These are phyloP conservation scores for Picea sitchensis DNA, from an alignment of 75 land plant genomes.

Conservation along the genomic window DNA sequence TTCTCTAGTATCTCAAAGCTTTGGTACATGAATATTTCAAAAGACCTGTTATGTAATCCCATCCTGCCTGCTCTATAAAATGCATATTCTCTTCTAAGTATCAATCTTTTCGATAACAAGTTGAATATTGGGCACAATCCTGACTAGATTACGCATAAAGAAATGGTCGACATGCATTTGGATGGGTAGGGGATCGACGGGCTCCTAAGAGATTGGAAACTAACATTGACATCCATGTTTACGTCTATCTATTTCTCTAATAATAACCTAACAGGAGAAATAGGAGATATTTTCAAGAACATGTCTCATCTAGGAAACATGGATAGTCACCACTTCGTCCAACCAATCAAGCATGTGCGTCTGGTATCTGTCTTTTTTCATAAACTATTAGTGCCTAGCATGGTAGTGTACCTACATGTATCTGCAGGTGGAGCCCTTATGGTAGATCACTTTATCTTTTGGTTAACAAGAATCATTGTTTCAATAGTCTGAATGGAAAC, in stretches of 20 bases:
- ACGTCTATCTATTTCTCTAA: slow-evolving; percentile 59
- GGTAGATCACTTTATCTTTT: too few species aligned
- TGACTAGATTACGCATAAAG: slow-evolving; percentile 39
- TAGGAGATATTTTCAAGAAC: slow-evolving; percentile 32
- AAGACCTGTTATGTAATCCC: too few species aligned
- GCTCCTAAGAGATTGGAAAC: slow-evolving; percentile 21
- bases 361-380: too few species aligned
- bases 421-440: too few species aligned
- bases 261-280: slow-evolving; percentile 48
- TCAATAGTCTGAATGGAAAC: too few species aligned
- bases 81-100: slow-evolving; percentile 37
- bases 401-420: too few species aligned
- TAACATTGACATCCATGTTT: slow-evolving; percentile 23
- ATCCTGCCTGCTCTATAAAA: slow-evolving; percentile 26
- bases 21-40: too few species aligned
- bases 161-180: slow-evolving; percentile 39
- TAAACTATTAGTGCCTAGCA: too few species aligned
- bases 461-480: too few species aligned
- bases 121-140: slow-evolving; percentile 45
- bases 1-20: too few species aligned
- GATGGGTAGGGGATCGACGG: slow-evolving; percentile 55
- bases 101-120: slow-evolving; percentile 55
- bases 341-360: too few species aligned
- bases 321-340: too few species aligned
- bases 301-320: slow-evolving; percentile 32